A percentile compares a stretch with the other conserved stretches of the same genome.
phyloP scores from a whole-genome alignment of 169 alveolate genomes.

The Miamiensis avidus region DNA sequence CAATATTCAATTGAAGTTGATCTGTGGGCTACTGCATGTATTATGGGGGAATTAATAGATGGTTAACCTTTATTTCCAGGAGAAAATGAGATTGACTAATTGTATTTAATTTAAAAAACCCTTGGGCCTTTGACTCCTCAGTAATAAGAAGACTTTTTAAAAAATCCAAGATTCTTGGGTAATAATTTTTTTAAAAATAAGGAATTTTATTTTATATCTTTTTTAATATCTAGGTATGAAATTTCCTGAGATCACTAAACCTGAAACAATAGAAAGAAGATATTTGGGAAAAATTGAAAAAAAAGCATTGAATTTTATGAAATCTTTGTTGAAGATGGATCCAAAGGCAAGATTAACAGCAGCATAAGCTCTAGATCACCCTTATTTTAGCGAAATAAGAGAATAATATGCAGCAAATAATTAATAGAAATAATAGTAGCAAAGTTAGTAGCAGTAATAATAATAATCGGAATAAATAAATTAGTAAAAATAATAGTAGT shows the following conservation, averaged over 20 bases:
- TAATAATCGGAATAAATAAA: not conserved
- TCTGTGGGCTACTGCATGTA: slow-evolving; percentile 87
- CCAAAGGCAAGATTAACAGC: slow-evolving; percentile 74
- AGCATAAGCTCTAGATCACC: slow-evolving; percentile 68
- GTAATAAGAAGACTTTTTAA: slow-evolving; percentile 64
- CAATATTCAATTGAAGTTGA: slow-evolving; percentile 79
- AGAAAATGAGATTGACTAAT: slow-evolving; percentile 87
- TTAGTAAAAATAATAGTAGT: not conserved
- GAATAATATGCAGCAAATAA: slow-evolving; percentile 6
- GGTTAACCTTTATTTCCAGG: slow-evolving; percentile 92
- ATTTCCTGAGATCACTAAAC: slow-evolving; percentile 74
- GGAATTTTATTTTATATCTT: too few species aligned
- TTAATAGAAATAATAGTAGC: not conserved
- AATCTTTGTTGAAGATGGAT: slow-evolving; percentile 67
- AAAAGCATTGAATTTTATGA: slow-evolving; percentile 69
- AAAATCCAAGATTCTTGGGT: slow-evolving; percentile 81
- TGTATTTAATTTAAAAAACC: slow-evolving; percentile 76
- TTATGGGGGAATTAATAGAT: slow-evolving; percentile 89
- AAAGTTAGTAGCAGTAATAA: not conserved
- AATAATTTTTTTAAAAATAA: slow-evolving; percentile 70
- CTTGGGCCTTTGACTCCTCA: slow-evolving; percentile 80
- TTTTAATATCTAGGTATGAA: slow-evolving; percentile 43
- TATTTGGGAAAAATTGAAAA: slow-evolving; percentile 69
- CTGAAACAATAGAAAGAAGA: slow-evolving; percentile 79
- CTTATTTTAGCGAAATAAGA: slow-evolving; percentile 59